A percentile compares a stretch with the other conserved stretches of the same genome.
Conservation (phyloP, 306 rosid species). For the Lupinus albus region DNA sequence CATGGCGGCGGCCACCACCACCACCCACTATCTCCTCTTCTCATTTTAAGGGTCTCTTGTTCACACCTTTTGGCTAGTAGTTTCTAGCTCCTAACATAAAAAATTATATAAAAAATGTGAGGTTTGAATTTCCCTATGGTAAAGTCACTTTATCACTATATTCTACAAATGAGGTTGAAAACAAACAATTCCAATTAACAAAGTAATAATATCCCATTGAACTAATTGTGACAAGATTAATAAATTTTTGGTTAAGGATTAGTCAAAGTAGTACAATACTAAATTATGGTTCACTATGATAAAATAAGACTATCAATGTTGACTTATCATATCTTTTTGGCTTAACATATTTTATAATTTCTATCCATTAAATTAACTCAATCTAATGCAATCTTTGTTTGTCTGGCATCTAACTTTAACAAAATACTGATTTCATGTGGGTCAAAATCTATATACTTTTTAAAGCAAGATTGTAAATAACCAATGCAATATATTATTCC, state of each 20-base stretch:
- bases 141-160: neutral
- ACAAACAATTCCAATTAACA: neutral
- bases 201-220: neutral
- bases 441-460: neutral
- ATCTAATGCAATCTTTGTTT: neutral
- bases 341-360: too few species aligned
- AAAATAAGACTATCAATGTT: too few species aligned
- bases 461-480: neutral
- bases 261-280: neutral
- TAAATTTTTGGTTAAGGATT: neutral
- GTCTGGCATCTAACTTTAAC: neutral
- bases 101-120: neutral
- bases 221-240: neutral
- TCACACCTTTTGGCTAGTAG: neutral
- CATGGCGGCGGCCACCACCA: slow-evolving; percentile 3
- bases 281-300: too few species aligned
- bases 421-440: neutral
- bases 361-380: too few species aligned
- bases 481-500: neutral
- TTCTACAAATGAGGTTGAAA: neutral
- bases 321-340: too few species aligned
- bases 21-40: slow-evolving; percentile 25
- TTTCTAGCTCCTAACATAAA: neutral
- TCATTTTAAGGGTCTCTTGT: neutral
- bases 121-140: neutral